Conservation (phyloP, 164 flowering plant genomes). For the Nymphaea thermarum region DNA sequence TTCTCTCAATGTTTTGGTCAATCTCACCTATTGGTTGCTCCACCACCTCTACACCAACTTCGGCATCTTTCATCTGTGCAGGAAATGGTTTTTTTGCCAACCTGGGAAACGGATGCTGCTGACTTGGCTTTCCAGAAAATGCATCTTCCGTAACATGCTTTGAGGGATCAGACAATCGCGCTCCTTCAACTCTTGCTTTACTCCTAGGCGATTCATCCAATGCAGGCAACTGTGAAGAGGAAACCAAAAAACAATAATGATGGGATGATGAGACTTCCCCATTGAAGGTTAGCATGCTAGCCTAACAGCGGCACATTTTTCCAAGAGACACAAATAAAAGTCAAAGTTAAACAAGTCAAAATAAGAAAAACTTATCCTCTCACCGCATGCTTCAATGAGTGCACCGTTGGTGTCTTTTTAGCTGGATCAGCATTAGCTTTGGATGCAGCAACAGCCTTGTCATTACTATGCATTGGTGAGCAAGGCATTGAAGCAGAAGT, state of each 20-base stretch:
- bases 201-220: neutral
- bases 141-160: constrained; percentile 55
- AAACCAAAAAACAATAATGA: neutral
- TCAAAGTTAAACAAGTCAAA: too few species aligned
- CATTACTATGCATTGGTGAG: too few species aligned
- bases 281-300: too few species aligned
- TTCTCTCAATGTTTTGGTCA: constrained; percentile 22
- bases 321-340: neutral
- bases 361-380: neutral
- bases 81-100: constrained; percentile 45
- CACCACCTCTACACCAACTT: constrained; percentile 4
- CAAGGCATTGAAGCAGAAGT: neutral
- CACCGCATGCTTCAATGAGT: neutral
- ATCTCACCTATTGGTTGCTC: constrained; percentile 9
- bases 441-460: neutral
- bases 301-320: constrained; percentile 31
- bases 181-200: constrained; percentile 41
- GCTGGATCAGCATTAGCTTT: neutral
- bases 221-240: neutral
- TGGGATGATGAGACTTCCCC: too few species aligned
- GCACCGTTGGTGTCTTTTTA: neutral
- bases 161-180: constrained; percentile 41
- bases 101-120: constrained; percentile 47
- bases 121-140: constrained; percentile 35
- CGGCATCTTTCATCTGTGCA: constrained; percentile 28